These are phyloP conservation scores for Trichoderma sp. DNA, from an alignment of 2,329 filamentous ascomycete genomes.

Conservation along the genomic window DNA sequence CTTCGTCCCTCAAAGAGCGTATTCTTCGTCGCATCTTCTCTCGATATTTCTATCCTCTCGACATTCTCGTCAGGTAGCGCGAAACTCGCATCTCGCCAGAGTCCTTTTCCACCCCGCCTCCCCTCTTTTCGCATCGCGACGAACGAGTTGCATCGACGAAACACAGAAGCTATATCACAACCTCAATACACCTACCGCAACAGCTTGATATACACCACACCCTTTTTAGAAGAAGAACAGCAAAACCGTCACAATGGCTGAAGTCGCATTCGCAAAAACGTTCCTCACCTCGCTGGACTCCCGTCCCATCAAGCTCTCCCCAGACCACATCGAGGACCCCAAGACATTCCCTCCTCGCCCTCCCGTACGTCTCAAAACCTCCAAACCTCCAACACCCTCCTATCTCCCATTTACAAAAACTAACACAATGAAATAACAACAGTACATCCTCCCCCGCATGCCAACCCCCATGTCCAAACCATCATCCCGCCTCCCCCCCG, in stretches of 20 bases:
- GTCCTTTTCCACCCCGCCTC: neutral
- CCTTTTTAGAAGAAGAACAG: neutral
- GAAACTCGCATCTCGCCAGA: neutral
- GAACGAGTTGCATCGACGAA: neutral
- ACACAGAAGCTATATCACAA: neutral
- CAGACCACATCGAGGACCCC: constrained; percentile 87
- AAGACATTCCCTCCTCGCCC: constrained; percentile 71
- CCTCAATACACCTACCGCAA: neutral
- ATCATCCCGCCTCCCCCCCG: constrained; percentile 50
- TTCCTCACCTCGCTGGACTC: constrained; percentile 80
- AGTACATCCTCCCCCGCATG: constrained; percentile 74
- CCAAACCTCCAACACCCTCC: neutral
- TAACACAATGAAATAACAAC: neutral
- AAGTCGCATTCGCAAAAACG: constrained; percentile 77
- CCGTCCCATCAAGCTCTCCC: constrained; percentile 75
- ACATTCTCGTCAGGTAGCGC: neutral
- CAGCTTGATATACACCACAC: neutral
- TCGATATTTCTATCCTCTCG: neutral
- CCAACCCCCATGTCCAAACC: constrained; percentile 54
- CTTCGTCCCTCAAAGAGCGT: neutral
- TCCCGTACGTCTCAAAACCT: constrained; percentile 56
- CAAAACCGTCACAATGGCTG: constrained; percentile 58
- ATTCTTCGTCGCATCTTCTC: neutral
- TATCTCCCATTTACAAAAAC: too few species aligned
- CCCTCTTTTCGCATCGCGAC: neutral